These are phyloP conservation scores for Prunus mongolica DNA, from an alignment of 306 rosid species.

Conservation along the genomic window DNA sequence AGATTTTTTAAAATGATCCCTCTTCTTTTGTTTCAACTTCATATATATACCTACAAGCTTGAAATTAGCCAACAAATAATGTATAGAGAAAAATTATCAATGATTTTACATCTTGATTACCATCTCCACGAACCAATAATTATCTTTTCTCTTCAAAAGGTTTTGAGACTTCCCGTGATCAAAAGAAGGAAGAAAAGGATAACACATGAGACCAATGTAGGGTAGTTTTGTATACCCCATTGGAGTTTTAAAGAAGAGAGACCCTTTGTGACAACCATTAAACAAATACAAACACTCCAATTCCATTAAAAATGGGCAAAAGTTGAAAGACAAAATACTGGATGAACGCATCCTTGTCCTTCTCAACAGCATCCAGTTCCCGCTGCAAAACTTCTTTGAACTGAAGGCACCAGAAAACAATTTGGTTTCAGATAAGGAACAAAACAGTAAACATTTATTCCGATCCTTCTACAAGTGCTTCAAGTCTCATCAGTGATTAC, in stretches of 20 bases:
- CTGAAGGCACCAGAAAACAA: conserved; percentile 33
- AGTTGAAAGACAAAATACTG: conserved; percentile 17
- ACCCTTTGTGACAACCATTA: background rate
- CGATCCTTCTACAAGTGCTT: no score
- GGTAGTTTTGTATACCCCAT: no score
- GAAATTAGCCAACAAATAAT: background rate
- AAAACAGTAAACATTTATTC: background rate
- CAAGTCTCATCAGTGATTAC: no score
- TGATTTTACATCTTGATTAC: background rate
- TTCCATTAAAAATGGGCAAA: background rate
- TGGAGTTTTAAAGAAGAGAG: no score
- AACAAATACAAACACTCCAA: background rate
- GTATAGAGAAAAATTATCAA: background rate
- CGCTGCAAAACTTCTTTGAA: conserved; percentile 53
- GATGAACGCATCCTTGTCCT: conserved; percentile 56
- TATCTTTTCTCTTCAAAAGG: background rate
- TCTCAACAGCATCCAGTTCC: conserved; percentile 64
- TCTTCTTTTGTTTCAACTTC: no score
- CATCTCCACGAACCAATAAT: background rate
- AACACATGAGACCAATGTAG: background rate
- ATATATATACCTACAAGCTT: background rate
- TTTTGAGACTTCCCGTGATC: background rate
- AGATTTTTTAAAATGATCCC: conserved; percentile 3
- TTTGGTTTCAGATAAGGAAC: conserved; percentile 3
- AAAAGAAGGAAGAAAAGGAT: background rate